Percentiles rank a stretch among this genome's conserved stretches.
Conservation (phyloP, 768 basidiomycete species). For the Rubroboletus satanas region DNA sequence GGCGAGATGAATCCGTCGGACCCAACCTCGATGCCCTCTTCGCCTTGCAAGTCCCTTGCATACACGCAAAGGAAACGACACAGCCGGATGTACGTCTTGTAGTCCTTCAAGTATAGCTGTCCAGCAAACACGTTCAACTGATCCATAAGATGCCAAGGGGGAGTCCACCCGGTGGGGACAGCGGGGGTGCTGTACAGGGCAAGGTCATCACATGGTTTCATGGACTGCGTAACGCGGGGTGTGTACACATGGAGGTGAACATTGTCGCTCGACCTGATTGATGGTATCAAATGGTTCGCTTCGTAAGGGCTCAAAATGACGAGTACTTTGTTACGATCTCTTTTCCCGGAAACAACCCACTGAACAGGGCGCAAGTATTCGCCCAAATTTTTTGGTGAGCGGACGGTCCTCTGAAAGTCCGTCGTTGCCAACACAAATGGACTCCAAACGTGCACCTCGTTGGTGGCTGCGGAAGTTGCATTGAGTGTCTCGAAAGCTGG, state of each 20-base stretch:
- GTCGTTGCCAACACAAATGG: constrained; percentile 10
- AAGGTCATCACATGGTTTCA: constrained; percentile 37
- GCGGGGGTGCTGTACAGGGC: constrained; percentile 9
- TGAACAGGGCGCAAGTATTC: constrained; percentile 30
- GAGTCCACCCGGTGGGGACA: not conserved
- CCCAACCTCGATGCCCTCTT: constrained; percentile 2
- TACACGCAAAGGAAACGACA: constrained; percentile 5
- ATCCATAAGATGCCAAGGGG: not conserved
- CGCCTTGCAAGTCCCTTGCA: constrained; percentile 10
- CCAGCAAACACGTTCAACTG: not conserved
- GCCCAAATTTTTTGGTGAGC: not conserved
- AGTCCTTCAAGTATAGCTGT: not conserved
- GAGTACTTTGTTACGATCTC: not conserved
- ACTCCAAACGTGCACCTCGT: constrained; percentile 24
- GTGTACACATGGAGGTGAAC: constrained; percentile 43
- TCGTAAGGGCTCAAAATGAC: no score
- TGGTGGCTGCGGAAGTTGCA: not conserved
- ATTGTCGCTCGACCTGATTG: constrained; percentile 29
- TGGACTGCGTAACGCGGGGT: constrained; percentile 33
- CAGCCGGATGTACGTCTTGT: no score
- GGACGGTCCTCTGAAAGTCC: constrained; percentile 17
- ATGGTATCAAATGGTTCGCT: constrained; percentile 34
- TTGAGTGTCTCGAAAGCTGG: constrained; percentile 11
- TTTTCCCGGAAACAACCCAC: no score
- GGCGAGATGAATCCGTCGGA: constrained; percentile 22